A percentile compares a stretch with the other conserved stretches of the same genome.
Conservation (phyloP, 2,329 filamentous ascomycete genomes). For the Passalora sequoiae region DNA sequence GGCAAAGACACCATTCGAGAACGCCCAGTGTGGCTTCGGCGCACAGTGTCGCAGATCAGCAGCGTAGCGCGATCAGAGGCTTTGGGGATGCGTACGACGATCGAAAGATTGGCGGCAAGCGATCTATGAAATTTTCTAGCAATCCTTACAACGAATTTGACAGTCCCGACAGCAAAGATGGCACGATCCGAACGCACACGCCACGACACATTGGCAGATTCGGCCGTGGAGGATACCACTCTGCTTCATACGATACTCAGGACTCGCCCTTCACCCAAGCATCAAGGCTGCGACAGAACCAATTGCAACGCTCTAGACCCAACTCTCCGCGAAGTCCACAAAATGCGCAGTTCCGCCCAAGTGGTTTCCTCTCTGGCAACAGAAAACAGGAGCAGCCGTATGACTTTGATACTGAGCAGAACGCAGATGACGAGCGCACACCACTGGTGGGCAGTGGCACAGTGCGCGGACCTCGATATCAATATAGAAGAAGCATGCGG, state of each 20-base stretch:
- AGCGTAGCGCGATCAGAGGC: constrained; percentile 51
- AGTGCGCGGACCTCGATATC: constrained; percentile 16
- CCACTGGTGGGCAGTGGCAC: constrained; percentile 58
- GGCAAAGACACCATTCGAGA: constrained; percentile 80
- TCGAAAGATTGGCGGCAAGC: constrained; percentile 66
- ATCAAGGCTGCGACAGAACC: constrained; percentile 57
- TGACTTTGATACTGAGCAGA: constrained; percentile 72
- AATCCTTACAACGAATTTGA: constrained; percentile 63
- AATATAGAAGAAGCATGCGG: constrained; percentile 34
- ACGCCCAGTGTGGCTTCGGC: constrained; percentile 89
- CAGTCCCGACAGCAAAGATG: constrained; percentile 38
- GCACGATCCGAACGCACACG: constrained; percentile 52
- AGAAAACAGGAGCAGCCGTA: constrained; percentile 59
- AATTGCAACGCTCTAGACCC: constrained; percentile 53
- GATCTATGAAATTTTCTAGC: constrained; percentile 94
- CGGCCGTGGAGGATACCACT: constrained; percentile 65
- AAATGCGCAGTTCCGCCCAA: constrained; percentile 40
- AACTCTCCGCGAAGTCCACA: constrained; percentile 58
- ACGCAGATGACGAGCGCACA: constrained; percentile 80
- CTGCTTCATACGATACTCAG: constrained; percentile 66
- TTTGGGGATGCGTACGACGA: constrained; percentile 62
- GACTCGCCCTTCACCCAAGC: constrained; percentile 73
- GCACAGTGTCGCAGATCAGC: constrained; percentile 62
- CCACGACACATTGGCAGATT: constrained; percentile 78
- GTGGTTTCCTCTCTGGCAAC: constrained; percentile 31